phyloP scores from a whole-genome alignment of 2,329 filamentous ascomycete species.

The Scytalidium sp. region DNA sequence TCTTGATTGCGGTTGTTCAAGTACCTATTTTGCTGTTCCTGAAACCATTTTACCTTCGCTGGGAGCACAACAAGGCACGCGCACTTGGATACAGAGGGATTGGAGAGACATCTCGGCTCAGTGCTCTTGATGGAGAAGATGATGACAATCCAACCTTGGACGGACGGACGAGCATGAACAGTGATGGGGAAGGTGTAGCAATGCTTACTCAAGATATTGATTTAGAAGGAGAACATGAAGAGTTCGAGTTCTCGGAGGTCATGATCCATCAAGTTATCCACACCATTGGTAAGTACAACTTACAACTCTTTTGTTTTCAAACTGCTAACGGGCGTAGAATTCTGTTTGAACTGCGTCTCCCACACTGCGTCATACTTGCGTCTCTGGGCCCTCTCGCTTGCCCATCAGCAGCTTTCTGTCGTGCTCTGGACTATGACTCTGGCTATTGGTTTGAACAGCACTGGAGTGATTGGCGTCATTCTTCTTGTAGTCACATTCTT shows the following conservation, averaged over 20 bases:
- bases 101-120: constrained; percentile 83
- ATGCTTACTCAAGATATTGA: constrained; percentile 85
- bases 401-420: constrained; percentile 94
- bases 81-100: constrained; percentile 90
- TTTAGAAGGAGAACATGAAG: constrained; percentile 83
- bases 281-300: constrained; percentile 77
- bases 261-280: constrained; percentile 99
- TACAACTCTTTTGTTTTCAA: background rate
- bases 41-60: constrained; percentile 93
- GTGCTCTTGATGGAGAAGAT: constrained; percentile 86
- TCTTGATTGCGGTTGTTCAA: constrained; percentile 80
- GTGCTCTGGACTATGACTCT: constrained; percentile 98
- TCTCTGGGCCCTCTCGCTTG: constrained; percentile 95
- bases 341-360: constrained; percentile 98
- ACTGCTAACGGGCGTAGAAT: constrained; percentile 62
- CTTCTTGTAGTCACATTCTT: constrained; percentile 81
- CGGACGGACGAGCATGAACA: constrained; percentile 65
- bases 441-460: constrained; percentile 66
- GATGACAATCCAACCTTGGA: constrained; percentile 55
- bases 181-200: constrained; percentile 78
- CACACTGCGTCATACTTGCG: constrained; percentile 98
- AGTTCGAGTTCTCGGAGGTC: constrained; percentile 94
- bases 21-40: constrained; percentile 90
- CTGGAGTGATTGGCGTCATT: constrained; percentile 68
- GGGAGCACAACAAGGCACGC: constrained; percentile 86